Evolutionary conservation across 2,329 filamentous ascomycete species (phyloP).

Genomic region (Colletotrichum sp.): DNA sequence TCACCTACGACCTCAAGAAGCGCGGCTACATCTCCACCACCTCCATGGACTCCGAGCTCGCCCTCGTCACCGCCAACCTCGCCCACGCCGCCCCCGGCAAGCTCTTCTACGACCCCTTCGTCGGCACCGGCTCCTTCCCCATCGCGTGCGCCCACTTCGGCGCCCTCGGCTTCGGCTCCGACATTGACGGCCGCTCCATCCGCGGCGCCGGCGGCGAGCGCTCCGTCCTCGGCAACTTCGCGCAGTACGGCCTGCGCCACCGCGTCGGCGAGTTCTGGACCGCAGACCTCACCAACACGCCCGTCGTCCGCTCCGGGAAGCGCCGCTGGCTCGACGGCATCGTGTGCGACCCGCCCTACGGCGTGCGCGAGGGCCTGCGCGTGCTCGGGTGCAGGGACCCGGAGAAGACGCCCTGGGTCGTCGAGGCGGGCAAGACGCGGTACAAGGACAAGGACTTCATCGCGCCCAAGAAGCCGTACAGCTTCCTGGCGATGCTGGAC

Average conservation of each 20-base stretch:
- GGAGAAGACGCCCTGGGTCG: slow-evolving; percentile 61
- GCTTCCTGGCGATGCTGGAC: slow-evolving; percentile 87
- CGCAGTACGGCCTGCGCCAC: slow-evolving; percentile 75
- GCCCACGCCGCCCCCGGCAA: slow-evolving; percentile 82
- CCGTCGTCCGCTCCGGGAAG: slow-evolving; percentile 58
- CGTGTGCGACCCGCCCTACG: slow-evolving; percentile 94
- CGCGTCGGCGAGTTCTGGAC: slow-evolving; percentile 80
- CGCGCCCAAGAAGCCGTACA: slow-evolving; percentile 89
- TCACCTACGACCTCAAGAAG: slow-evolving; percentile 90
- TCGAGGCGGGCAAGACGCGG: slow-evolving; percentile 72
- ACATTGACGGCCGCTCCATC: slow-evolving; percentile 92
- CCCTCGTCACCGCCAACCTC: slow-evolving; percentile 90
- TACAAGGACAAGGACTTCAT: slow-evolving; percentile 78
- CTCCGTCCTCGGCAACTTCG: slow-evolving; percentile 73
- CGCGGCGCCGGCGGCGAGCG: slow-evolving; percentile 68
- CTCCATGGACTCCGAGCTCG: slow-evolving; percentile 95
- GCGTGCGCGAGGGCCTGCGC: slow-evolving; percentile 88
- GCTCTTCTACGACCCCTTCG: slow-evolving; percentile 93
- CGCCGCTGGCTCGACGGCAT: slow-evolving; percentile 80
- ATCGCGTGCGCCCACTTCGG: slow-evolving; percentile 92
- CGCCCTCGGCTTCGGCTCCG: slow-evolving; percentile 81
- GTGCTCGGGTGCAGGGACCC: slow-evolving; percentile 82
- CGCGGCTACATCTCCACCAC: slow-evolving; percentile 93
- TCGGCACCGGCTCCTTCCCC: slow-evolving; percentile 92
- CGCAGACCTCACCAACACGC: slow-evolving; percentile 87